Percentiles rank a stretch among this genome's conserved stretches.
Conservation (phyloP, 116 monocot genomes). For the Iris pallida region DNA sequence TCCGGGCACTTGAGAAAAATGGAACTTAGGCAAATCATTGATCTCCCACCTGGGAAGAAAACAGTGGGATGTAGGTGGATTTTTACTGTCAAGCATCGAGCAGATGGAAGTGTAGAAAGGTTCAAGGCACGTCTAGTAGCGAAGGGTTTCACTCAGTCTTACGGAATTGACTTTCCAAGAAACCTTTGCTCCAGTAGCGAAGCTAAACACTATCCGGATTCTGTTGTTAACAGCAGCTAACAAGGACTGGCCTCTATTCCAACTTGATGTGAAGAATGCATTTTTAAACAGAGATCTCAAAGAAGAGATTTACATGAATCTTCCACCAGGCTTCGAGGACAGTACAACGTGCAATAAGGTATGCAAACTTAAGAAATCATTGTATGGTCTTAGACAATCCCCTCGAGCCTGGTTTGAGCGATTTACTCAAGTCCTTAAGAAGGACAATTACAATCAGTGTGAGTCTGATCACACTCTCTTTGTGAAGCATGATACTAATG, state of each 20-base stretch:
- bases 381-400: neutral
- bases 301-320: too few species aligned
- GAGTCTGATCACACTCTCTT: neutral
- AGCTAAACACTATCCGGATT: conserved; percentile 1
- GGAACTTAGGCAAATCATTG: neutral
- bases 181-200: conserved; percentile 6
- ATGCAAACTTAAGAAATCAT: neutral
- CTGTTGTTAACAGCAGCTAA: neutral
- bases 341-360: too few species aligned
- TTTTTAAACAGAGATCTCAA: neutral
- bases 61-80: neutral
- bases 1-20: neutral
- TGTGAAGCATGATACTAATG: neutral
- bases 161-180: conserved; percentile 2
- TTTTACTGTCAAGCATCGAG: neutral
- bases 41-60: neutral
- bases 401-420: conserved; percentile 5
- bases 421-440: neutral
- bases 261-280: neutral
- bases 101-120: neutral
- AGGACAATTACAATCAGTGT: neutral
- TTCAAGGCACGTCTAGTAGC: neutral
- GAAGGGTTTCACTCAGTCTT: neutral
- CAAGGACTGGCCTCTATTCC: neutral
- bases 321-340: too few species aligned